Evolutionary conservation across 1,284 basidiomycete species (phyloP), one percentile per base, ranked within the genome.

Genomic region (Tylopilus orsonianus): DNA sequence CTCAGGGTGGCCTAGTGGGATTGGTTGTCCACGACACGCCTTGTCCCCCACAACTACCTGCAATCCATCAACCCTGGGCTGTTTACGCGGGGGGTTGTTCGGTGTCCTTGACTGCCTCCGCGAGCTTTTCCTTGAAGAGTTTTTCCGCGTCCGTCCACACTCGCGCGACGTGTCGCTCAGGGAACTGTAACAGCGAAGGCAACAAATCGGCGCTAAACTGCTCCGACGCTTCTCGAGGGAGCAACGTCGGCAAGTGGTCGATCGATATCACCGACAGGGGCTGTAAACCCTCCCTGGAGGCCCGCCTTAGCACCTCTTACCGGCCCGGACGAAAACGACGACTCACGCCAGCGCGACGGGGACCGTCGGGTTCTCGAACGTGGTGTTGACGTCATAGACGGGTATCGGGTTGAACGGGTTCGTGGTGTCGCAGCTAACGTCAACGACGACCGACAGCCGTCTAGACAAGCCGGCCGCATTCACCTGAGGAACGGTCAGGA

Each of bases 341-440:
- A 75, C 87, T 69, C 55, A 90, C 87, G 79, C 81, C 57, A 90
- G 80, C 47, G 85, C 80, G 41, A 97, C 94, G 54, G 87, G 78
- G 36, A 98, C 93, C 2, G 96, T 98, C 10, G 97, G 97, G 56
- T 91, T 79, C 46, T 88, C 83, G 70, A 99, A 99, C 3, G 93
- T 96, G 16, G 97, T 99, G 74, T 98, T 98, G 74, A 97, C 82
- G 51, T 71, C 78, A 75, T 99, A 99, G 56, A 99, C 88, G 14
- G 97, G 97, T 60, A 99, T 88, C 1, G 97, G 97, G 72, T 99
- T 99, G 81, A 91, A 90, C 22, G 96, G 95, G 73, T 99, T 99
- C 48, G 95, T 99, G 22, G 97, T 99, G 71, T 99, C 97, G 74
- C 97, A 99, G 68, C 93, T 97, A 58, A 99, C 97, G 67, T 99